Conservation (phyloP, 208 protist genomes). For the Leishmania mexicana region DNA sequence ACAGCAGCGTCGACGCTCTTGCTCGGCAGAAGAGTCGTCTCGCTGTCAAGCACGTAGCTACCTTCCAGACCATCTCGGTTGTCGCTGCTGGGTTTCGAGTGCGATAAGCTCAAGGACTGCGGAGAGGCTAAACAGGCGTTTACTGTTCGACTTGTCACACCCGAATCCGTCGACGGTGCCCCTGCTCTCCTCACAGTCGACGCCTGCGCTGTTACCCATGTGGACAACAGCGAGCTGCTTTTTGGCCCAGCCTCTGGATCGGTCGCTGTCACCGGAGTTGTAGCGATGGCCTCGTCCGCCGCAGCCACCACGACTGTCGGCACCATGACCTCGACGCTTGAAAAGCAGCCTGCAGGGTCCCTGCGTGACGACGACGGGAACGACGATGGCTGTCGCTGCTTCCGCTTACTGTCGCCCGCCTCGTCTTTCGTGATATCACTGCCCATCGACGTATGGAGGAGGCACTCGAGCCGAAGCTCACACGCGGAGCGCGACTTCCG, state of each 20-base stretch:
- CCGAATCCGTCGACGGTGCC: background rate
- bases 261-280: background rate
- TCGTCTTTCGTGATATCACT: background rate
- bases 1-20: background rate
- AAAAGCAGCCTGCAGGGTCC: background rate
- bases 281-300: background rate
- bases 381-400: background rate
- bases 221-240: background rate
- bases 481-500: background rate
- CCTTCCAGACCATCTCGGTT: background rate
- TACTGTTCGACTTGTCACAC: background rate
- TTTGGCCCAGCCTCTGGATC: background rate
- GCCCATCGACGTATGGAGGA: background rate
- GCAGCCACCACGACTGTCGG: background rate
- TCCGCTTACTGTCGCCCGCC: background rate
- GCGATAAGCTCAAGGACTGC: background rate
- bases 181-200: background rate
- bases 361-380: slow-evolving; percentile 9
- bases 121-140: background rate
- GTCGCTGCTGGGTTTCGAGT: background rate
- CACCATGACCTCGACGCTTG: background rate
- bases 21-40: background rate
- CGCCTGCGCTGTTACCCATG: background rate
- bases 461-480: background rate
- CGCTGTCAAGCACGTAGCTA: background rate